Evolutionary conservation across 495 filamentous ascomycete genomes (phyloP).

Genomic region (Penicillium argentinense): DNA sequence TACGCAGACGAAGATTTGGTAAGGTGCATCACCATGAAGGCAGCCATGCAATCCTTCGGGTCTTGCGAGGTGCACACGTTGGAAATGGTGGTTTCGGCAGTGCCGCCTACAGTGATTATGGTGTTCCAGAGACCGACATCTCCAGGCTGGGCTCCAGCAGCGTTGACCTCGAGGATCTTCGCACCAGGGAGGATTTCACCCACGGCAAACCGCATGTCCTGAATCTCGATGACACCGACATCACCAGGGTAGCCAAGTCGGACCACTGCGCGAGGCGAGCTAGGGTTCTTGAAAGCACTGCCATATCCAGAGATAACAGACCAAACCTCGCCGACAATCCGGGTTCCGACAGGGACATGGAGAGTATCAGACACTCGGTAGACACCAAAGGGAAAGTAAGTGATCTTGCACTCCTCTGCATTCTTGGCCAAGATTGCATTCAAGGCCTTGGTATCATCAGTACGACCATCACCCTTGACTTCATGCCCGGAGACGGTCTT

Average conservation of each 20-base stretch:
- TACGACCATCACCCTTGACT: conserved; percentile 42
- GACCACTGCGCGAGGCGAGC: conserved; percentile 56
- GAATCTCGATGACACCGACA: conserved; percentile 57
- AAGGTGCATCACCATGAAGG: conserved; percentile 54
- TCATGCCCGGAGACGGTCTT: conserved; percentile 38
- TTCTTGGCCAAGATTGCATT: conserved; percentile 52
- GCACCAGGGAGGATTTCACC: conserved; percentile 51
- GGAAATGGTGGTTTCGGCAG: conserved; percentile 38
- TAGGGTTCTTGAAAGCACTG: conserved; percentile 49
- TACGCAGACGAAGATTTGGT: conserved; percentile 51
- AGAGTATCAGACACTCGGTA: conserved; percentile 62
- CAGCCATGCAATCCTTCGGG: conserved; percentile 42
- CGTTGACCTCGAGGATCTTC: conserved; percentile 51
- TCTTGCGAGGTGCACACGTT: conserved; percentile 40
- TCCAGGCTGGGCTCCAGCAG: conserved; percentile 48
- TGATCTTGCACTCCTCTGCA: conserved; percentile 48
- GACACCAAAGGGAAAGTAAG: conserved; percentile 60
- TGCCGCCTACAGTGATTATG: conserved; percentile 54
- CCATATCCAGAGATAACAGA: conserved; percentile 52
- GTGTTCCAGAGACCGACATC: conserved; percentile 61
- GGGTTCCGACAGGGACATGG: conserved; percentile 50
- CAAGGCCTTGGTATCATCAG: conserved; percentile 48
- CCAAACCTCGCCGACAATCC: conserved; percentile 57
- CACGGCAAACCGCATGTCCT: conserved; percentile 56
- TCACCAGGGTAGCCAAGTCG: conserved; percentile 56